Evolutionary conservation across 2,329 filamentous ascomycete genomes (phyloP), one percentile per base, ranked within the genome.

Genomic region (Periconia digitata): DNA sequence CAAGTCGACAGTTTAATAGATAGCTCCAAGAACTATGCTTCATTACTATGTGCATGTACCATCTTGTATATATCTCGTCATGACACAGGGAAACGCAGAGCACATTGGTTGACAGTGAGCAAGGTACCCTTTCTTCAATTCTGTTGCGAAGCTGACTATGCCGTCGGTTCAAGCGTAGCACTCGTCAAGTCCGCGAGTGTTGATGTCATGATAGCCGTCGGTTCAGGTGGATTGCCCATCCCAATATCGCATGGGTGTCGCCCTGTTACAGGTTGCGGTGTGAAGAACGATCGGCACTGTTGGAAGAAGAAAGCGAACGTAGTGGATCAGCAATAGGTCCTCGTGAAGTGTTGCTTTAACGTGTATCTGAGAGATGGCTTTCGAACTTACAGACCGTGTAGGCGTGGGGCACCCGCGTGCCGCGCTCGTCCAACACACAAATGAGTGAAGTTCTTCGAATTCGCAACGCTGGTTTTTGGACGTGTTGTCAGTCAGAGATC

Each of bases 361-460:
- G 13, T 6, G 4, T 32, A 13, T 32, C 8, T 32, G 27, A 3
- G 36, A 21, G 2, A 21, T 10, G 12, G 10, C 8, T 20, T 10
- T 5, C 17, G 21, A 12, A 54, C 55, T 48, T 59, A 67, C 64
- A 13, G 50, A 29, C 35, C 62, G 48, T 8, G 62, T 66, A 13
- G 63, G 63, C 6, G 56, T 58, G 13, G 64, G 63, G 43, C 63
- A 67, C 6, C 62, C 63, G 23, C 50, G 57, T 5, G 51, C 53
- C 6, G 60, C 63, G n/a, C 54, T 53, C 29, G 62, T 66, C 54
- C 60, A 64, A 51, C 64, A 67, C 13, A 56, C 52, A 27, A 53
- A 62, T 1, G 62, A 65, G 48, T 66, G 63, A 42, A 57, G 55
- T 42, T 65, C 62, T 49, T 67, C 63, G 42, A 65, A 67, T 44